Conservation (phyloP, 2,329 filamentous ascomycete genomes). For the Botryotinia narcissicola region DNA sequence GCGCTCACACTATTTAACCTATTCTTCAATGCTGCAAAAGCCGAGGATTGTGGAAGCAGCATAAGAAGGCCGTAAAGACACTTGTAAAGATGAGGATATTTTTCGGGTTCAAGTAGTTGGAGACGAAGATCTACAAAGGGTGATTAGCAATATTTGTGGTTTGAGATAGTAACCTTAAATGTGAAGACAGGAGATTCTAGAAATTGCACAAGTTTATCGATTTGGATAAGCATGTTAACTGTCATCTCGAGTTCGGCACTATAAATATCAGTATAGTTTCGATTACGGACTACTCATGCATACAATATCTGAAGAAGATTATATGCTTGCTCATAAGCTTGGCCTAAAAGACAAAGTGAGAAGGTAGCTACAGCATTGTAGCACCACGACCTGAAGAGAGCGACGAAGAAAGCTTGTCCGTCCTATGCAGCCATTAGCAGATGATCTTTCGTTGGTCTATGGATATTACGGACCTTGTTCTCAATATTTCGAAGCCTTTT, state of each 20-base stretch:
- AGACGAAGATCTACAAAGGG: slow-evolving; percentile 73
- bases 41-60: slow-evolving; percentile 96
- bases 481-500: slow-evolving; percentile 90
- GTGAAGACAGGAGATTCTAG: slow-evolving; percentile 98
- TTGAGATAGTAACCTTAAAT: slow-evolving; percentile 57
- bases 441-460: background rate
- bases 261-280: slow-evolving; percentile 32
- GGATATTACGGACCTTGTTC: slow-evolving; percentile 58
- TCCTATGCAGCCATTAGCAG: slow-evolving; percentile 53
- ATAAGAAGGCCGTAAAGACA: slow-evolving; percentile 96
- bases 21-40: slow-evolving; percentile 95
- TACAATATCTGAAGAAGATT: slow-evolving; percentile 94
- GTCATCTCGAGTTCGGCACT: slow-evolving; percentile 98
- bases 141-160: slow-evolving; percentile 23
- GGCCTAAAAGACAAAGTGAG: slow-evolving; percentile 88
- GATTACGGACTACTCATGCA: background rate
- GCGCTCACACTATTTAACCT: slow-evolving; percentile 94
- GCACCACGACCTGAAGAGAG: slow-evolving; percentile 94
- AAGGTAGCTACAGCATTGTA: slow-evolving; percentile 98
- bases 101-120: slow-evolving; percentile 92
- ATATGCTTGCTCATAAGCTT: slow-evolving; percentile 97
- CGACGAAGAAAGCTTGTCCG: slow-evolving; percentile 91
- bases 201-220: slow-evolving; percentile 95
- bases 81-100: slow-evolving; percentile 93
- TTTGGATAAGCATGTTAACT: slow-evolving; percentile 97